A percentile compares a stretch with the other conserved stretches of the same genome.
Evolutionary conservation across 2,329 filamentous ascomycete genomes (phyloP).

Genomic region (Sporothrix pseudoabietina): DNA sequence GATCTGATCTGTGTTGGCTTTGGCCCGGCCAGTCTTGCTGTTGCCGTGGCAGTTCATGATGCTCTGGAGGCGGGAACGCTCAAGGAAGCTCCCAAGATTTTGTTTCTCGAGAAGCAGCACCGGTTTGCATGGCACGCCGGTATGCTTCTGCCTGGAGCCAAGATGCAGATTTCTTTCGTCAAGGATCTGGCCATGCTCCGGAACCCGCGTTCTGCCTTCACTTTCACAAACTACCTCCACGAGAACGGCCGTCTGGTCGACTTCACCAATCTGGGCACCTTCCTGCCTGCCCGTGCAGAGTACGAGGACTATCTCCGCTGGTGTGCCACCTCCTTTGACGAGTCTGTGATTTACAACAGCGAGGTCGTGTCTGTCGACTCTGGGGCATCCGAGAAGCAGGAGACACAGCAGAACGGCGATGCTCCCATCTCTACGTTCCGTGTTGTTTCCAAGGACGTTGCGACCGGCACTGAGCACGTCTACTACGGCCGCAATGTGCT

Average conservation of each 20-base stretch:
- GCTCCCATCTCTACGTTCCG: constrained; percentile 63
- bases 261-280: constrained; percentile 89
- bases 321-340: constrained; percentile 80
- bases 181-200: constrained; percentile 92
- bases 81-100: constrained; percentile 64
- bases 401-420: constrained; percentile 35
- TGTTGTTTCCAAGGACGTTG: constrained; percentile 65
- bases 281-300: constrained; percentile 81
- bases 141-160: constrained; percentile 89
- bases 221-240: constrained; percentile 93
- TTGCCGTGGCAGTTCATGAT: constrained; percentile 88
- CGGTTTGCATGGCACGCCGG: constrained; percentile 91
- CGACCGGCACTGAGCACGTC: constrained; percentile 56
- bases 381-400: constrained; percentile 38
- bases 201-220: constrained; percentile 87
- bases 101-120: constrained; percentile 84
- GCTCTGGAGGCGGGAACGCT: constrained; percentile 58
- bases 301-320: constrained; percentile 96
- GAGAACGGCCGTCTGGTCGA: constrained; percentile 77
- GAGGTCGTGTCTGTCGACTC: constrained; percentile 75
- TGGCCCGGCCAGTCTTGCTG: constrained; percentile 84
- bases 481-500: constrained; percentile 67
- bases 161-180: constrained; percentile 97
- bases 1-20: constrained; percentile 92
- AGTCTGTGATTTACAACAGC: constrained; percentile 71